phyloP scores from a whole-genome alignment of 164 flowering plant genomes.

The Paratinospora sagittata region DNA sequence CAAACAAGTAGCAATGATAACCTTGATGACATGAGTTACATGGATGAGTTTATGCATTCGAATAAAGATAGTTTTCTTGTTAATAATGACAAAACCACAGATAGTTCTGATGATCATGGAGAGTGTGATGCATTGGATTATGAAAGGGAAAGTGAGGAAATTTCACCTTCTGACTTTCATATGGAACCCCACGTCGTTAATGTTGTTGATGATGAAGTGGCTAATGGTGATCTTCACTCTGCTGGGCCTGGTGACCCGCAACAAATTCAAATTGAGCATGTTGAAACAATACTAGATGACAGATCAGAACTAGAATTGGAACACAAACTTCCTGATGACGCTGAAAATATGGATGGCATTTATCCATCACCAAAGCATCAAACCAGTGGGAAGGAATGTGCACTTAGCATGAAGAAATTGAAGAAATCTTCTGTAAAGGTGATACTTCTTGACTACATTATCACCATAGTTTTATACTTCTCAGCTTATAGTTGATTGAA shows the following conservation, averaged over 20 bases:
- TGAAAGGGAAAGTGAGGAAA: constrained; percentile 26
- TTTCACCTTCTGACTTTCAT: constrained; percentile 22
- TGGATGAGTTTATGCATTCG: constrained; percentile 30
- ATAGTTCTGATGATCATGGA: constrained; percentile 30
- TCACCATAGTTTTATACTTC: not conserved
- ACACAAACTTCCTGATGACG: constrained; percentile 12
- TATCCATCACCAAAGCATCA: constrained; percentile 14
- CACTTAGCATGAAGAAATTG: constrained; percentile 9
- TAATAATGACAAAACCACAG: constrained; percentile 33
- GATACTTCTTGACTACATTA: not conserved
- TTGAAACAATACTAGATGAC: not conserved
- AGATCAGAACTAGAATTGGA: constrained; percentile 24
- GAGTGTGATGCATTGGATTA: constrained; percentile 26
- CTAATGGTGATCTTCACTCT: constrained; percentile 9
- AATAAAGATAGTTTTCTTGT: constrained; percentile 18
- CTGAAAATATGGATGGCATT: constrained; percentile 12
- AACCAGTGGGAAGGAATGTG: constrained; percentile 11
- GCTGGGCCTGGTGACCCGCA: constrained; percentile 17
- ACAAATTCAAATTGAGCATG: constrained; percentile 19
- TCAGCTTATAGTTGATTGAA: not conserved
- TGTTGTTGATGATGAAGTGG: not conserved
- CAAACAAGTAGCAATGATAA: constrained; percentile 29
- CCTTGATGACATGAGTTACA: constrained; percentile 19
- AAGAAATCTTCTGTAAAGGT: constrained; percentile 35
- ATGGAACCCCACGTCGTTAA: constrained; percentile 12